Percentiles rank a stretch among this genome's conserved stretches.
Conservation (phyloP, 2,329 filamentous ascomycete genomes). For the Stachybotrys elegans region DNA sequence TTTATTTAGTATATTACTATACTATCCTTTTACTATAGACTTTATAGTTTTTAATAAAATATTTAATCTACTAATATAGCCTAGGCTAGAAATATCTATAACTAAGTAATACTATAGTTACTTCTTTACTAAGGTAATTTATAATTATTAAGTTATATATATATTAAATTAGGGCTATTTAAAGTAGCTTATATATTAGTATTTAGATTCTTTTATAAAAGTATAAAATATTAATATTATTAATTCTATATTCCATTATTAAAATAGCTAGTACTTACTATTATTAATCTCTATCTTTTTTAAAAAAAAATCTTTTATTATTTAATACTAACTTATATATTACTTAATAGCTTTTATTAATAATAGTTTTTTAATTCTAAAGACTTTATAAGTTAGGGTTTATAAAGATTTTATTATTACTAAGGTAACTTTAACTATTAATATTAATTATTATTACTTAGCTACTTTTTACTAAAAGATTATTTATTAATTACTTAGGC, state of each 20-base stretch:
- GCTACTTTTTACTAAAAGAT: neutral
- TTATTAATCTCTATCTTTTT: neutral
- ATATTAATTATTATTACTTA: neutral
- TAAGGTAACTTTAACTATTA: neutral
- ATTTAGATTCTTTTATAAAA: neutral
- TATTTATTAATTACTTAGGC: neutral
- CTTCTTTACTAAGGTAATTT: neutral
- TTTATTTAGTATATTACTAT: neutral
- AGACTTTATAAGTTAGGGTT: neutral
- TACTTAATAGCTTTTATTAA: neutral
- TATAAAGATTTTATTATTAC: constrained; percentile 1
- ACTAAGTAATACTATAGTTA: neutral
- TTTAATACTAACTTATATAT: neutral
- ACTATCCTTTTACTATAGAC: neutral
- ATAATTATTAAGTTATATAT: neutral
- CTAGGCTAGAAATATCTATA: neutral
- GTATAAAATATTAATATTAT: neutral
- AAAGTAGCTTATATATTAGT: neutral
- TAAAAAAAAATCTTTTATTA: neutral
- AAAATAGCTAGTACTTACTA: constrained; percentile 1
- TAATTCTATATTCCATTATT: constrained; percentile 3
- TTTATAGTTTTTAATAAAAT: neutral
- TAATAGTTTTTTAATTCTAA: neutral
- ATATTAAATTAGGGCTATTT: neutral
- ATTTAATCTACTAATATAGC: neutral